Percentiles rank a stretch among this genome's conserved stretches.
Conservation (phyloP, 2,329 filamentous ascomycete genomes). For the Nigrospora sphaerica region DNA sequence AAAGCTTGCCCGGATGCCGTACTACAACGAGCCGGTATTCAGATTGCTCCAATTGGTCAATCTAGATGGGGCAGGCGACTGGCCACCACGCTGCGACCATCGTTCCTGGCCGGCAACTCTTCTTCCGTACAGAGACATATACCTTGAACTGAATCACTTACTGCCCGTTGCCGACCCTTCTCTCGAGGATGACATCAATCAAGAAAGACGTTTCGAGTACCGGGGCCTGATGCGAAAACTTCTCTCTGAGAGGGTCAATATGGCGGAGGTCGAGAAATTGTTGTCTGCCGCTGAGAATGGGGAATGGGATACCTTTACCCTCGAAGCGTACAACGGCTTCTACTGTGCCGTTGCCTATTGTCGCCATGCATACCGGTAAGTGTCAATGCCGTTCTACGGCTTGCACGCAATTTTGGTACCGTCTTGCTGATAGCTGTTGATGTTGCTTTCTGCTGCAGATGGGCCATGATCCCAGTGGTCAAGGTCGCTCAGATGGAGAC, state of each 20-base stretch:
- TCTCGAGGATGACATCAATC: slow-evolving; percentile 19
- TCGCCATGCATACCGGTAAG: slow-evolving; percentile 27
- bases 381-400: slow-evolving; percentile 20
- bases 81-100: too few relatives aligned
- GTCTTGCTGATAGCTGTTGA: too few relatives aligned
- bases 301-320: slow-evolving; percentile 15
- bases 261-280: slow-evolving; percentile 11
- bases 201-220: slow-evolving; percentile 10
- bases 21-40: too few relatives aligned
- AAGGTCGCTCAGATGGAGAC: too few relatives aligned
- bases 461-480: too few relatives aligned
- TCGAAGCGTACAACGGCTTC: slow-evolving; percentile 24
- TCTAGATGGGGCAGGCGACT: too few relatives aligned
- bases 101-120: neutral
- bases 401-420: too few relatives aligned
- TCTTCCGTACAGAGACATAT: neutral
- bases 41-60: too few relatives aligned
- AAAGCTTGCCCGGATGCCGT: too few relatives aligned
- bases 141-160: neutral
- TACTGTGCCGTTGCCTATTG: slow-evolving; percentile 22
- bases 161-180: slow-evolving; percentile 4
- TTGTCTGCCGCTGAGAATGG: slow-evolving; percentile 15
- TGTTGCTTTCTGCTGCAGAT: too few relatives aligned
- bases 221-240: slow-evolving; percentile 11
- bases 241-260: slow-evolving; percentile 13